phyloP scores from a whole-genome alignment of 257 asterid genomes.

The Solanum sitiens region DNA sequence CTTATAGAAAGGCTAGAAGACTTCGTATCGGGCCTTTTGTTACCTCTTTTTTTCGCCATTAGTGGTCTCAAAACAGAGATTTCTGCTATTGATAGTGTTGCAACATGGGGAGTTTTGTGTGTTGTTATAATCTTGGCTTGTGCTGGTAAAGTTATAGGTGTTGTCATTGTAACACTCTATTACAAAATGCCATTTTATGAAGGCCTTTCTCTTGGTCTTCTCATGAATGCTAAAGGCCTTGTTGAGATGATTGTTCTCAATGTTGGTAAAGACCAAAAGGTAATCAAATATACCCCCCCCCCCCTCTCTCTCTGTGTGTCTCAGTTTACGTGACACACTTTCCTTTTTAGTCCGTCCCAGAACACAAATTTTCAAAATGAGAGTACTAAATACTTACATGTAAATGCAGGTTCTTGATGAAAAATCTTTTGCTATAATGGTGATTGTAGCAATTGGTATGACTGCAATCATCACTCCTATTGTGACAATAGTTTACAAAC shows the following conservation, averaged over 20 bases:
- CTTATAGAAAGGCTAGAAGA: slow-evolving; percentile 82
- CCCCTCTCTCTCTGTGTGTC: background rate
- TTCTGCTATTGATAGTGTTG: slow-evolving; percentile 26
- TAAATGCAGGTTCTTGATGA: slow-evolving; percentile 60
- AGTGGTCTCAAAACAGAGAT: slow-evolving; percentile 82
- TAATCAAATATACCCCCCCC: background rate
- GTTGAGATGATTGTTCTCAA: slow-evolving; percentile 92
- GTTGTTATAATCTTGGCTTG: slow-evolving; percentile 61
- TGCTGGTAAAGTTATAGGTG: slow-evolving; percentile 73
- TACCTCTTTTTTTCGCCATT: slow-evolving; percentile 83
- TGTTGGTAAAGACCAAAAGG: slow-evolving; percentile 95
- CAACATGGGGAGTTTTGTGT: slow-evolving; percentile 52
- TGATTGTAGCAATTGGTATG: slow-evolving; percentile 65
- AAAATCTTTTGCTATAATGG: slow-evolving; percentile 71
- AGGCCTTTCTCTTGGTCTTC: slow-evolving; percentile 82
- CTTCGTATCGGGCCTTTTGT: slow-evolving; percentile 70
- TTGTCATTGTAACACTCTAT: slow-evolving; percentile 57
- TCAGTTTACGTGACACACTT: background rate
- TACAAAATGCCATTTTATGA: slow-evolving; percentile 70
- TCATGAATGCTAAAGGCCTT: slow-evolving; percentile 94
- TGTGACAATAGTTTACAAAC: slow-evolving; percentile 62
- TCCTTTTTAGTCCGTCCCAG: background rate
- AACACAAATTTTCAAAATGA: background rate
- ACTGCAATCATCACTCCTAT: slow-evolving; percentile 58
- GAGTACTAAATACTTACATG: background rate